Percentiles rank a stretch among this genome's conserved stretches.
Conservation (phyloP, 164 flowering plant genomes). For the Macadamia tetraphylla region DNA sequence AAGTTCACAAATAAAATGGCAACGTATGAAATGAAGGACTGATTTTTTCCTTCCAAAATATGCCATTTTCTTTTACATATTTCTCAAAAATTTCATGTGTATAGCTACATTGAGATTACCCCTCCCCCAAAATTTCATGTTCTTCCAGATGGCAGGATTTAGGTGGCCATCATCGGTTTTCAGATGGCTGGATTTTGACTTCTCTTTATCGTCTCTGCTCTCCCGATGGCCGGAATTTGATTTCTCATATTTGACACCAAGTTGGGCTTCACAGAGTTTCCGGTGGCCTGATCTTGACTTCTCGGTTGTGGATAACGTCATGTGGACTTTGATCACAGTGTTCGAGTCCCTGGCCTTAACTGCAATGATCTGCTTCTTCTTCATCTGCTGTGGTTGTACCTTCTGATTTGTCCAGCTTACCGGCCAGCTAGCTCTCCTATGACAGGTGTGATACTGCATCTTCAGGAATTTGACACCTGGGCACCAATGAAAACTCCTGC, state of each 20-base stretch:
- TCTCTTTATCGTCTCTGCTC: slow-evolving; percentile 21
- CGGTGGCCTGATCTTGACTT: slow-evolving; percentile 29
- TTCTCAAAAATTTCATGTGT: too few relatives aligned
- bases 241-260: slow-evolving; percentile 22
- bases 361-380: slow-evolving; percentile 70
- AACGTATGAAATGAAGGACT: too few relatives aligned
- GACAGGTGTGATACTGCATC: too few relatives aligned
- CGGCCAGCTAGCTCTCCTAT: too few relatives aligned
- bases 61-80: too few relatives aligned
- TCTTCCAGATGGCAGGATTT: neutral
- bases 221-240: slow-evolving; percentile 44
- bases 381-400: slow-evolving; percentile 74
- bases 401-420: slow-evolving; percentile 27
- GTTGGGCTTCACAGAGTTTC: slow-evolving; percentile 19
- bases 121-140: too few relatives aligned
- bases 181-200: slow-evolving; percentile 39
- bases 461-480: too few relatives aligned
- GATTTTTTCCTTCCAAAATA: too few relatives aligned
- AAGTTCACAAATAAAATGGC: too few relatives aligned
- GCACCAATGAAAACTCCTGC: too few relatives aligned
- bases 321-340: slow-evolving; percentile 49
- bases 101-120: too few relatives aligned
- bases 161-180: slow-evolving; percentile 22
- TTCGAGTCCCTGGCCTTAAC: slow-evolving; percentile 58
- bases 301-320: slow-evolving; percentile 44